phyloP scores from a whole-genome alignment of 225 moss, liverwort and hornwort genomes.

The Physcomitrium patens region DNA sequence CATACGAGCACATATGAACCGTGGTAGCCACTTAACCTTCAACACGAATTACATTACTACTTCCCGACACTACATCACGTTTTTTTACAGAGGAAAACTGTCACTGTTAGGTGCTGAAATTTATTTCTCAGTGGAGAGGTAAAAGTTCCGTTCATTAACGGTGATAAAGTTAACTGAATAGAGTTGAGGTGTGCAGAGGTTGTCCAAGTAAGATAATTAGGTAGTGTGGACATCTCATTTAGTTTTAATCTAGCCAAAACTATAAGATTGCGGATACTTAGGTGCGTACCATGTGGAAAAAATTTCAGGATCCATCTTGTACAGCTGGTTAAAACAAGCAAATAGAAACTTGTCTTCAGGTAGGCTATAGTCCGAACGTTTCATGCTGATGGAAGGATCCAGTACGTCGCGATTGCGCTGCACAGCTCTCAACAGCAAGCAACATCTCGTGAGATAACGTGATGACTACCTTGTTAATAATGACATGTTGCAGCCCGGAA shows the following conservation, averaged over 20 bases:
- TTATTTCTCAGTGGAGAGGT: no score
- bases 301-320: constrained; percentile 82
- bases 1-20: constrained; percentile 22
- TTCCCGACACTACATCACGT: no score
- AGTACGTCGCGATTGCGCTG: constrained; percentile 73
- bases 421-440: background rate
- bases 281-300: constrained; percentile 62
- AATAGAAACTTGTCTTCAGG: constrained; percentile 79
- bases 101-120: no score
- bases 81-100: no score
- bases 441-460: background rate
- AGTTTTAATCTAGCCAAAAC: background rate
- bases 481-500: background rate
- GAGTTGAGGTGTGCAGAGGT: no score
- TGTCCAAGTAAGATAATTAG: no score
- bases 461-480: no score
- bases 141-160: no score
- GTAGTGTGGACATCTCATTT: no score
- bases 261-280: background rate
- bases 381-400: constrained; percentile 53
- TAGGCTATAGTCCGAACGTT: constrained; percentile 64
- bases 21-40: background rate
- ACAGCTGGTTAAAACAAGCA: constrained; percentile 85
- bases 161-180: no score
- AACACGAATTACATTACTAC: no score